Conservation (phyloP, 495 filamentous ascomycete species). For the Tetracladium setigerum region DNA sequence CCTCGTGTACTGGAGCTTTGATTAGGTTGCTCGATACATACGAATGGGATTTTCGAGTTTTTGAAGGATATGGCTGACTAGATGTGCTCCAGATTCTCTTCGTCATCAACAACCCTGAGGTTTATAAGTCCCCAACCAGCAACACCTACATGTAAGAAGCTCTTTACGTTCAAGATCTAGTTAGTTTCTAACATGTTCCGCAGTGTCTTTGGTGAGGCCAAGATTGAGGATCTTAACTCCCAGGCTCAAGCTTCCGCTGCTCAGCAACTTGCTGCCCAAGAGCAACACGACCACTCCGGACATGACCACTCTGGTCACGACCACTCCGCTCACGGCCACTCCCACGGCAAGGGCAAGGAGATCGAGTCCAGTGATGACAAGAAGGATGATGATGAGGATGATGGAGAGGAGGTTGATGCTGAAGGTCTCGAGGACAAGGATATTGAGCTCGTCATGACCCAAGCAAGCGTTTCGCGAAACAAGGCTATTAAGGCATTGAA, state of each 20-base stretch:
- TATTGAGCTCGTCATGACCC: conserved; percentile 97
- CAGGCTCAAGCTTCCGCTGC: conserved; percentile 90
- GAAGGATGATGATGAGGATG: conserved; percentile 87
- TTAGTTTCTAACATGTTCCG: conserved; percentile 4
- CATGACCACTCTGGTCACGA: conserved; percentile 56
- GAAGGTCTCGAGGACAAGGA: conserved; percentile 94
- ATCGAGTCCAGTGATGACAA: conserved; percentile 60
- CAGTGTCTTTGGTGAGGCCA: conserved; percentile 99
- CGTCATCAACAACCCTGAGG: conserved; percentile 98
- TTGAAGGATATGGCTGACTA: background rate
- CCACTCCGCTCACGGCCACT: conserved; percentile 35
- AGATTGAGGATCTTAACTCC: conserved; percentile 99
- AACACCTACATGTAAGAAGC: conserved; percentile 95
- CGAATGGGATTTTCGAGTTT: background rate
- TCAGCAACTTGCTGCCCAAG: conserved; percentile 75
- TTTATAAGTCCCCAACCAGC: conserved; percentile 96
- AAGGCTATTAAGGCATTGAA: conserved; percentile 98
- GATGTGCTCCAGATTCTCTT: conserved; percentile 72
- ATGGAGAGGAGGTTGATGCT: conserved; percentile 92
- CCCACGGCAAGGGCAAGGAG: conserved; percentile 69
- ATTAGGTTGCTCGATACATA: no score
- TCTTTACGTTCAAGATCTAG: background rate
- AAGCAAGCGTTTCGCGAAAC: conserved; percentile 91
- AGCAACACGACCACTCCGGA: conserved; percentile 50
- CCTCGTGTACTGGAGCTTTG: no score